These are phyloP conservation scores for Clarkia xantiana DNA, from an alignment of 345 rosid species.

Conservation along the genomic window DNA sequence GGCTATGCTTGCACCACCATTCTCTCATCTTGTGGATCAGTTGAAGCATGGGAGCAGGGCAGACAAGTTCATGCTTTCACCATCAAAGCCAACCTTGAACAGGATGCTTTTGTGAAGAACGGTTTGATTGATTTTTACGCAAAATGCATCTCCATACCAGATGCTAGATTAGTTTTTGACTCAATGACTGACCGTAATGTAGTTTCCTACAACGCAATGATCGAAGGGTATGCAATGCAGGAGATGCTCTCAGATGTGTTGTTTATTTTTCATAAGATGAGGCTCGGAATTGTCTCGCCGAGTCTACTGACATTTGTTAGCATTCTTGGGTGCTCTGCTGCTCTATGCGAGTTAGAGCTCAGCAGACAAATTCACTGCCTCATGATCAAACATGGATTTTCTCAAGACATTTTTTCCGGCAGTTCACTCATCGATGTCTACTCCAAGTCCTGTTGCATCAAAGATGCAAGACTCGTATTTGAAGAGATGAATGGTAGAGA, in stretches of 20 bases:
- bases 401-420: slow-evolving; percentile 30
- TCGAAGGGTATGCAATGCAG: slow-evolving; percentile 62
- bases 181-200: slow-evolving; percentile 23
- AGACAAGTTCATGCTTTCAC: slow-evolving; percentile 53
- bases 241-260: slow-evolving; percentile 39
- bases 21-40: slow-evolving; percentile 59
- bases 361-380: slow-evolving; percentile 61
- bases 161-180: slow-evolving; percentile 50
- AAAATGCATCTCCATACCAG: slow-evolving; percentile 36
- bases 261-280: slow-evolving; percentile 44
- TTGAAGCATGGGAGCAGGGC: slow-evolving; percentile 35
- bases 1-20: slow-evolving; percentile 51
- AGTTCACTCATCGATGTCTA: slow-evolving; percentile 59
- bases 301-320: slow-evolving; percentile 61
- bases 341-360: slow-evolving; percentile 28
- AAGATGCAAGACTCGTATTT: slow-evolving; percentile 50
- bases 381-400: slow-evolving; percentile 38
- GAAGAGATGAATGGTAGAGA: slow-evolving; percentile 51
- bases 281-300: slow-evolving; percentile 30
- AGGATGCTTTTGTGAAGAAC: slow-evolving; percentile 41
- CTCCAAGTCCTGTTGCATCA: slow-evolving; percentile 37
- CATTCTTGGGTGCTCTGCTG: slow-evolving; percentile 50
- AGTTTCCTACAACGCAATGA: slow-evolving; percentile 55
- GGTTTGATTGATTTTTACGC: slow-evolving; percentile 67
- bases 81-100: slow-evolving; percentile 41